These are phyloP conservation scores for Xylariaceae sp. DNA, from an alignment of 2,329 filamentous ascomycete species.

Conservation along the genomic window DNA sequence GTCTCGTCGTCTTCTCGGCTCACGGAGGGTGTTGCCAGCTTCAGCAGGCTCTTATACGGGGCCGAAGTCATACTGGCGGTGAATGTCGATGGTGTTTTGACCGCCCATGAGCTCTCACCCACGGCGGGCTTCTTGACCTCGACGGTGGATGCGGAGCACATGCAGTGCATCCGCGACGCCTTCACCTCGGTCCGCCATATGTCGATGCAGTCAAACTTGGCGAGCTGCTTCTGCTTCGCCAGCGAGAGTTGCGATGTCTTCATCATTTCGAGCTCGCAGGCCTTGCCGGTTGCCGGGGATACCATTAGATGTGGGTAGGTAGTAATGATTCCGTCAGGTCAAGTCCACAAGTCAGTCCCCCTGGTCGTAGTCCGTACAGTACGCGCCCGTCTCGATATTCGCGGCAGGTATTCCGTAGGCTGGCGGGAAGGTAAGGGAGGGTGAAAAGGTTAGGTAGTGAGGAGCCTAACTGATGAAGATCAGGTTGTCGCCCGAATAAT, in stretches of 20 bases:
- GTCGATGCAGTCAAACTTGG: slow-evolving; percentile 37
- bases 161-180: slow-evolving; percentile 33
- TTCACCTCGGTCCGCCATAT: slow-evolving; percentile 48
- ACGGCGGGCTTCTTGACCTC: background rate
- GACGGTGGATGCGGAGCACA: slow-evolving; percentile 29
- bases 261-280: slow-evolving; percentile 10
- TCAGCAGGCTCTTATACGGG: slow-evolving; percentile 1
- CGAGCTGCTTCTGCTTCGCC: slow-evolving; percentile 8
- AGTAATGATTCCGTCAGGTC: too few species aligned
- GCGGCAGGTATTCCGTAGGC: background rate
- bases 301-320: background rate
- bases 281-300: background rate
- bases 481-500: background rate
- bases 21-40: background rate
- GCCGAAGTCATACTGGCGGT: background rate
- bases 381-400: background rate
- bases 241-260: background rate
- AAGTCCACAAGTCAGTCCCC: background rate
- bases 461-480: background rate
- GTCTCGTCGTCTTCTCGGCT: background rate
- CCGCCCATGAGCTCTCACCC: background rate
- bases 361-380: background rate
- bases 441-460: background rate
- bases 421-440: background rate
- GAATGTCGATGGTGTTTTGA: background rate